These are phyloP conservation scores for Carnegiea gigantea DNA, from an alignment of 179 eudicot species.

Conservation along the genomic window DNA sequence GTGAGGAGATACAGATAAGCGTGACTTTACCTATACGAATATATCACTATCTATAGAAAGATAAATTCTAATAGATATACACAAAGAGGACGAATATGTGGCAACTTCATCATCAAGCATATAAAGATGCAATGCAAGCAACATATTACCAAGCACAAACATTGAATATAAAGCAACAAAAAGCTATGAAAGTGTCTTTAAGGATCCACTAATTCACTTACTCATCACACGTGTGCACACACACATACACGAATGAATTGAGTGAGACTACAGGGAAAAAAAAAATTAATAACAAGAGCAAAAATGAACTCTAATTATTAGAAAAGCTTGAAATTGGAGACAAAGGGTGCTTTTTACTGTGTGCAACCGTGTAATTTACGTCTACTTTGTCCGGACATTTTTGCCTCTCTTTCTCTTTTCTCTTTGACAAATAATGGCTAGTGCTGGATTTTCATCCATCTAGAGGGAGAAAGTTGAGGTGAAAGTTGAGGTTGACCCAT, in stretches of 20 bases:
- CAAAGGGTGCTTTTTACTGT: slow-evolving; percentile 41
- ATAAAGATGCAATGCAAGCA: background rate
- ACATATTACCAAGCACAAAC: background rate
- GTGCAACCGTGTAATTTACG: slow-evolving; percentile 40
- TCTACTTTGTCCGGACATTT: slow-evolving; percentile 28
- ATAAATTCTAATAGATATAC: too few species aligned
- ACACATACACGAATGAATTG: background rate
- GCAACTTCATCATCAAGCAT: slow-evolving; percentile 12
- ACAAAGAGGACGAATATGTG: slow-evolving; percentile 14
- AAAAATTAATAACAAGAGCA: background rate
- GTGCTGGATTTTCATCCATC: slow-evolving; percentile 28
- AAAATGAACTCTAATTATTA: too few species aligned
- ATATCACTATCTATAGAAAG: too few species aligned
- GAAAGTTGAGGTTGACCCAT: slow-evolving; percentile 65
- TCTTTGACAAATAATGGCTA: slow-evolving; percentile 36
- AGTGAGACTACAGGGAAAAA: background rate
- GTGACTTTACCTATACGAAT: too few species aligned
- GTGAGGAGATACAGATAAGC: too few species aligned
- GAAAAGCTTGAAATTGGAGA: slow-evolving; percentile 17
- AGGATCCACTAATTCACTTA: slow-evolving; percentile 11
- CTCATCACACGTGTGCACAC: slow-evolving; percentile 30
- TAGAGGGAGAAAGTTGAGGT: slow-evolving; percentile 20
- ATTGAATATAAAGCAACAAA: slow-evolving; percentile 1
- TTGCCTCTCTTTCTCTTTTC: background rate
- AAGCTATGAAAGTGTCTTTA: slow-evolving; percentile 4